Evolutionary conservation across 495 filamentous ascomycete species (phyloP).

Genomic region (Podospora sp.): DNA sequence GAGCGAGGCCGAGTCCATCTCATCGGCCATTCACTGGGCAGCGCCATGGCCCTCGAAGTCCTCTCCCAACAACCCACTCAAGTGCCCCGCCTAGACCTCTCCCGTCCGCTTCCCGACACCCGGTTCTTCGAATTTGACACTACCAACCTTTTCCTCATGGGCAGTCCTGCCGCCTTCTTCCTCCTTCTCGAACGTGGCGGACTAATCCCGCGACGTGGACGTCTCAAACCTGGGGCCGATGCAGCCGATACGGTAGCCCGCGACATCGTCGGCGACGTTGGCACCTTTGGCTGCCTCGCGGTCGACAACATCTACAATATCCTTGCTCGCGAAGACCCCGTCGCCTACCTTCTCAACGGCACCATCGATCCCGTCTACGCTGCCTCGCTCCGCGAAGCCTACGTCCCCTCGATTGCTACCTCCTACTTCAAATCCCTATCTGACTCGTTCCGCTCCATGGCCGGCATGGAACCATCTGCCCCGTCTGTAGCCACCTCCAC

Average conservation of each 20-base stretch:
- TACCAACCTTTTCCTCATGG: conserved; percentile 82
- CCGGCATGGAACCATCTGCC: conserved; percentile 23
- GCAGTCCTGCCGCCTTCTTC: conserved; percentile 94
- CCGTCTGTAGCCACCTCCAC: conserved; percentile 21
- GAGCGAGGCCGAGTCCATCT: conserved; percentile 83
- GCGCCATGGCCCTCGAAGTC: conserved; percentile 90
- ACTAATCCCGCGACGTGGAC: conserved; percentile 76
- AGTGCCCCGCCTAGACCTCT: conserved; percentile 57
- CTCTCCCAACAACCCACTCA: conserved; percentile 81
- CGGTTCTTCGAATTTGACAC: conserved; percentile 91
- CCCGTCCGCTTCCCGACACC: conserved; percentile 48
- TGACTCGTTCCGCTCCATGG: conserved; percentile 61
- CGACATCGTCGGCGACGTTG: conserved; percentile 72
- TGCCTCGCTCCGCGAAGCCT: conserved; percentile 70
- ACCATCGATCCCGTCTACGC: conserved; percentile 82
- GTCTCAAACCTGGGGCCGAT: conserved; percentile 73
- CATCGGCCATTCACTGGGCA: conserved; percentile 90
- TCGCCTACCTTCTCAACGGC: conserved; percentile 90
- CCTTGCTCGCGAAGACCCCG: conserved; percentile 66
- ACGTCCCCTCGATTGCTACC: conserved; percentile 71
- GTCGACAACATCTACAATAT: conserved; percentile 98
- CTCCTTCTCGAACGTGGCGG: conserved; percentile 80
- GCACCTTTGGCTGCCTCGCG: conserved; percentile 84
- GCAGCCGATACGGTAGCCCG: conserved; percentile 58
- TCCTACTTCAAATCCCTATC: conserved; percentile 68